Evolutionary conservation across 352 stramenopile species (phyloP).

Genomic region (Phytophthora tubulina): DNA sequence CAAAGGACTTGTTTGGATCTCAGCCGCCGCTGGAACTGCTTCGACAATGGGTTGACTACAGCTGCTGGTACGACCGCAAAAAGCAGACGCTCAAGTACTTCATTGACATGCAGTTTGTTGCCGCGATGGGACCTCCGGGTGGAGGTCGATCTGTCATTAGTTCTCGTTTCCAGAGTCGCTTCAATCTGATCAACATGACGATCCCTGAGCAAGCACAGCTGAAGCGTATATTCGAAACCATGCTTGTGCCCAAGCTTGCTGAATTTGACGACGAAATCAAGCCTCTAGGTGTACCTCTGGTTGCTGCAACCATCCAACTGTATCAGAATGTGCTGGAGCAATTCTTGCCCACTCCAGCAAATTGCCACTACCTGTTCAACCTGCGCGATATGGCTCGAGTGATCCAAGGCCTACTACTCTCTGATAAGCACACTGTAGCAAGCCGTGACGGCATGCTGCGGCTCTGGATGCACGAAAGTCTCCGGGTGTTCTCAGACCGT

Average conservation of each 20-base stretch:
- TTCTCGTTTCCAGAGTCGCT: slow-evolving; percentile 91
- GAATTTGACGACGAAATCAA: slow-evolving; percentile 93
- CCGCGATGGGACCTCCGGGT: slow-evolving; percentile 89
- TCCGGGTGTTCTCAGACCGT: slow-evolving; percentile 92
- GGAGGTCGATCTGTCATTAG: slow-evolving; percentile 91
- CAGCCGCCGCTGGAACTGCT: slow-evolving; percentile 93
- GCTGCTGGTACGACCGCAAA: slow-evolving; percentile 93
- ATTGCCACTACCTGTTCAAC: slow-evolving; percentile 93
- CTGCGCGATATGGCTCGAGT: slow-evolving; percentile 91
- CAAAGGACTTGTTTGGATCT: slow-evolving; percentile 91
- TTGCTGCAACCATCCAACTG: slow-evolving; percentile 86
- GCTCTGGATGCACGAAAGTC: slow-evolving; percentile 92
- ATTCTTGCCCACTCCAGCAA: slow-evolving; percentile 90
- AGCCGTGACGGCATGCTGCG: slow-evolving; percentile 79
- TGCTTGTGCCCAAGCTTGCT: slow-evolving; percentile 85
- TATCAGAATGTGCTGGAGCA: slow-evolving; percentile 88
- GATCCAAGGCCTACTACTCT: slow-evolving; percentile 83
- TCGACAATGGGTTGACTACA: slow-evolving; percentile 93
- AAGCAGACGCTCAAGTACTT: slow-evolving; percentile 94
- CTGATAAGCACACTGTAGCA: slow-evolving; percentile 78
- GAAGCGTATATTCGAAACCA: slow-evolving; percentile 91
- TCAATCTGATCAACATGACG: slow-evolving; percentile 93
- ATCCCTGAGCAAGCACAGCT: slow-evolving; percentile 86
- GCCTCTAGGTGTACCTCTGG: slow-evolving; percentile 71
- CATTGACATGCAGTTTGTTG: slow-evolving; percentile 92